phyloP scores from a whole-genome alignment of 495 filamentous ascomycete genomes.

The Terfezia boudieri region DNA sequence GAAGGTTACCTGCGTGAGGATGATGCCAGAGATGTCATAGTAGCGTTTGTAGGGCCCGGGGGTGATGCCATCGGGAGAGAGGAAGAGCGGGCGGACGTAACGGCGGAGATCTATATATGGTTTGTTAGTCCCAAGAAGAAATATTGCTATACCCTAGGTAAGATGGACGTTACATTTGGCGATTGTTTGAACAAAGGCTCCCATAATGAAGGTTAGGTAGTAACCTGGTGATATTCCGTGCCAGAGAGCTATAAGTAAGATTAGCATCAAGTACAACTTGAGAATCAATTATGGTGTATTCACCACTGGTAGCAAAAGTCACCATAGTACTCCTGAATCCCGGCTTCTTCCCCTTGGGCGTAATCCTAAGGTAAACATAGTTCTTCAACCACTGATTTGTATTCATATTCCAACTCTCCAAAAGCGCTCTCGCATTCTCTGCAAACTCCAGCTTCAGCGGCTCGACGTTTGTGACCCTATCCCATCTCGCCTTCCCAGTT shows the following conservation, averaged over 20 bases:
- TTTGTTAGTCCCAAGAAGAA: not conserved
- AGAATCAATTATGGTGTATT: too few relatives aligned
- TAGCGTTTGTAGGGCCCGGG: constrained; percentile 51
- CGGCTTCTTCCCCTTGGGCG: constrained; percentile 84
- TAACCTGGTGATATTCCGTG: constrained; percentile 97
- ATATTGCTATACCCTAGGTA: not conserved
- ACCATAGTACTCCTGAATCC: constrained; percentile 87
- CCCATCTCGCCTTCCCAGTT: constrained; percentile 68
- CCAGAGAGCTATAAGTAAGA: constrained; percentile 45
- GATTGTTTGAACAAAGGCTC: constrained; percentile 70
- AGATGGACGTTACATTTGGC: constrained; percentile 49
- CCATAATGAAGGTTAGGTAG: constrained; percentile 74
- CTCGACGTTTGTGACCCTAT: constrained; percentile 68
- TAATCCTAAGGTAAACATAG: constrained; percentile 87
- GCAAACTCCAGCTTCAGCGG: constrained; percentile 65
- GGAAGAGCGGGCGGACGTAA: constrained; percentile 77
- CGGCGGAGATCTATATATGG: constrained; percentile 52
- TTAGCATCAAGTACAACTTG: not conserved
- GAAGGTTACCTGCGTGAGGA: constrained; percentile 65
- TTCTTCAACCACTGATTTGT: constrained; percentile 94
- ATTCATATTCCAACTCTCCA: constrained; percentile 94
- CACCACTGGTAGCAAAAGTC: constrained; percentile 50
- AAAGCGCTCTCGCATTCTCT: constrained; percentile 70
- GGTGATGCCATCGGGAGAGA: constrained; percentile 41
- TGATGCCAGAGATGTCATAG: constrained; percentile 64